Evolutionary conservation across 345 rosid genomes (phyloP).

Genomic region (Arabidopsis arenosa): DNA sequence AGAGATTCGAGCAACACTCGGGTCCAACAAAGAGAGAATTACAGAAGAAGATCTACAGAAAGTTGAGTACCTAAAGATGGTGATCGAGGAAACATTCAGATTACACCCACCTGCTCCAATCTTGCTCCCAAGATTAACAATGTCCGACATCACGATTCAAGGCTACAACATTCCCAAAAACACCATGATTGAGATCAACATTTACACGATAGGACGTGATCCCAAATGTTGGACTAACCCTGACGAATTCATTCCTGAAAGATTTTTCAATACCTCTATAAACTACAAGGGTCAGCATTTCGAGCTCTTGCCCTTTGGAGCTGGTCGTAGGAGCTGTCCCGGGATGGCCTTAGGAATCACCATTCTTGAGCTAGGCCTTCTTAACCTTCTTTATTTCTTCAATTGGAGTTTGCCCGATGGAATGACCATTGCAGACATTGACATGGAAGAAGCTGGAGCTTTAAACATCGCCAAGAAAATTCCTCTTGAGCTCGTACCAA

Average conservation of each 20-base stretch:
- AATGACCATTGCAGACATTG: conserved; percentile 19
- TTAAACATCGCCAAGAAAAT: conserved; percentile 25
- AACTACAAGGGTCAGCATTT: conserved; percentile 52
- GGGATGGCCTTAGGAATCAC: conserved; percentile 34
- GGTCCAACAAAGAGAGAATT: conserved; percentile 43
- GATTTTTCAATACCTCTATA: conserved; percentile 45
- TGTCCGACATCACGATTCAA: conserved; percentile 33
- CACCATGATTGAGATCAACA: conserved; percentile 43
- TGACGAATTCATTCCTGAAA: conserved; percentile 50
- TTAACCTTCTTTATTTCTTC: conserved; percentile 40
- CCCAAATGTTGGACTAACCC: conserved; percentile 50
- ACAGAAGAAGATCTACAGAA: conserved; percentile 36
- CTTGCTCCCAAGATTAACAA: conserved; percentile 31
- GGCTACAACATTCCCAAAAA: conserved; percentile 35
- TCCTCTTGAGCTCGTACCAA: conserved; percentile 17
- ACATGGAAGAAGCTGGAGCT: conserved; percentile 31
- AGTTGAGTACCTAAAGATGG: conserved; percentile 27
- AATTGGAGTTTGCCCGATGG: conserved; percentile 33
- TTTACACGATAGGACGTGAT: conserved; percentile 59
- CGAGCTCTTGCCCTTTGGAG: conserved; percentile 60
- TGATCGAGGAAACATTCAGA: conserved; percentile 39
- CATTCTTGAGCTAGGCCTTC: conserved; percentile 36
- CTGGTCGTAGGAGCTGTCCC: conserved; percentile 43
- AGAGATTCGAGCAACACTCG: conserved; percentile 50
- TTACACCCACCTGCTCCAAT: conserved; percentile 40